Evolutionary conservation across 345 rosid species (phyloP), one percentile per base, ranked within the genome.

Genomic region (Punica granatum): DNA sequence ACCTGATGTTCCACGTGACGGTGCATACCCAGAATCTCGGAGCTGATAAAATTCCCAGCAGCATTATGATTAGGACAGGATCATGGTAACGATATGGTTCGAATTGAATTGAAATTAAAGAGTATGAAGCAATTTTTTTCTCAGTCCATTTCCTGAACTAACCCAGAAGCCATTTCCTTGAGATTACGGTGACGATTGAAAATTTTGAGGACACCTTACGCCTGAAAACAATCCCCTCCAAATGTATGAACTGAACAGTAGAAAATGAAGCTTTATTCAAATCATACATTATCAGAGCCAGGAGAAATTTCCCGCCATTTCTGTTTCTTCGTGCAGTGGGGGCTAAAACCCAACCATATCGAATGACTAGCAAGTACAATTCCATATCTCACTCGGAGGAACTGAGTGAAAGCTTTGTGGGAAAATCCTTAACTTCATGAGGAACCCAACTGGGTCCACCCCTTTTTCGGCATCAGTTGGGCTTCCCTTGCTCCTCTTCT

Each of bases 131-230:
- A 61, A 64, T 49, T n/a, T 12, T 26, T 13, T 9, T 23, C 30
- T 14, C 18, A 28, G 61, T 14, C 34, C 61, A 12, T 37, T 18
- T n/a, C 25, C 7, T 16, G 49, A 65, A 75, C 84, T 42, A 70
- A 92, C 98, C 97, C 98, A 65, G 92, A 86, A 68, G 94, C 92
- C 75, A 93, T 37, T 70, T 90, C 96, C 80, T 78, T 83, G 61
- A 89, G 73, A 83, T 82, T 71, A 39, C 81, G 71, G 64, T 89
- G 89, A 61, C 97, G 87, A 37, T 86, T 80, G 63, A 82, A 85
- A 48, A 93, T 81, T 79, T 89, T 87, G 68, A 85, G 90, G 84
- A 28, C 58, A 83, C 81, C 72, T 93, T 93, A 76, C 90, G 87
- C 89, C 98, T 93, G 84, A 37, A 73, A 75, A 56, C 10, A 56